Percentiles rank a stretch among this genome's conserved stretches.
Conservation (phyloP, 192 early-diverging fungal genomes). For the Podila horticola region DNA sequence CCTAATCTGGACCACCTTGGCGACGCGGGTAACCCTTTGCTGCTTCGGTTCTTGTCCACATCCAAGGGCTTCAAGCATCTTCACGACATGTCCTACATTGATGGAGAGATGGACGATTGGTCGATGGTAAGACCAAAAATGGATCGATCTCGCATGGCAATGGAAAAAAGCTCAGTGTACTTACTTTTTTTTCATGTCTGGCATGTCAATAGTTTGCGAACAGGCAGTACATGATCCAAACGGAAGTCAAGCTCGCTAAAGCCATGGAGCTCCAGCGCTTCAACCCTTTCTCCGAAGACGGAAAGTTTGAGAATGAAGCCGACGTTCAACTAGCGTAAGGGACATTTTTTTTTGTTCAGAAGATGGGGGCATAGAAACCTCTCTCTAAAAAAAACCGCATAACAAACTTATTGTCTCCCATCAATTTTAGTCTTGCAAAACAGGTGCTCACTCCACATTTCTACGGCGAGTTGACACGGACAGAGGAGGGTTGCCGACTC, state of each 20-base stretch:
- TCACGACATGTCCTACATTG: slow-evolving; percentile 74
- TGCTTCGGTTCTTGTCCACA: slow-evolving; percentile 75
- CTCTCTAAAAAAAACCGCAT: too few species aligned
- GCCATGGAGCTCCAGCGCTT: slow-evolving; percentile 48
- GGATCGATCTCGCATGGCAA: not conserved
- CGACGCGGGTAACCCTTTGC: slow-evolving; percentile 71
- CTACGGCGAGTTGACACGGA: slow-evolving; percentile 82
- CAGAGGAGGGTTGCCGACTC: slow-evolving; percentile 74
- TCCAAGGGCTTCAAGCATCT: slow-evolving; percentile 80
- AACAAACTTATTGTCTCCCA: not conserved
- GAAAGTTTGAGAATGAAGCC: slow-evolving; percentile 38
- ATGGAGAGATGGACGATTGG: slow-evolving; percentile 85
- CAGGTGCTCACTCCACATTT: slow-evolving; percentile 71
- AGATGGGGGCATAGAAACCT: too few species aligned
- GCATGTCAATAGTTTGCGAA: slow-evolving; percentile 33
- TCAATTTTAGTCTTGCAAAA: slow-evolving; percentile 25
- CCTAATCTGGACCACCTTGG: slow-evolving; percentile 83
- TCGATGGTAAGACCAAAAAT: slow-evolving; percentile 66
- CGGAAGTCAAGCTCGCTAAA: slow-evolving; percentile 43
- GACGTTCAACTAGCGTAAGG: slow-evolving; percentile 37
- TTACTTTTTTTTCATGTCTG: not conserved
- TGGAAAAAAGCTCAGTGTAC: not conserved
- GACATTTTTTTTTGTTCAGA: not conserved
- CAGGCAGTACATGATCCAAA: slow-evolving; percentile 51
- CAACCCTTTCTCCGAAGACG: slow-evolving; percentile 47